Percentiles rank a stretch among this genome's conserved stretches.
Conservation (phyloP, 1,139 yeast genomes). For the Hyphopichia pseudoburtonii region DNA sequence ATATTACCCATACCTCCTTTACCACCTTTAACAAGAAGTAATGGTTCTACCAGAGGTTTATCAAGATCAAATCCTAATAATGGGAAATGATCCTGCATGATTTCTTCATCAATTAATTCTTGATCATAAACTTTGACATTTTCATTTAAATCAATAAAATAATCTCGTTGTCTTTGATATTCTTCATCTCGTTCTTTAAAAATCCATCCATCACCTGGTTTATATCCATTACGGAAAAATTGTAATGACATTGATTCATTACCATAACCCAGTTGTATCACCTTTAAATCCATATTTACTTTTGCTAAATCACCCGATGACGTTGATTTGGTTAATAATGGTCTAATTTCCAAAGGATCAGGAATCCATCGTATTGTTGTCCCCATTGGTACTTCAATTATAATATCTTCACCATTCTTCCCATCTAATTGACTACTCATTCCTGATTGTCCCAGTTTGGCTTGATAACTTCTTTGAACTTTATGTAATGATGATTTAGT, state of each 20-base stretch:
- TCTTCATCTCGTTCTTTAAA: constrained; percentile 75
- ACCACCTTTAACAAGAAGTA: constrained; percentile 80
- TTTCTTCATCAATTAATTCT: constrained; percentile 60
- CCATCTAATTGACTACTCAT: constrained; percentile 81
- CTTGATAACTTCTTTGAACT: constrained; percentile 64
- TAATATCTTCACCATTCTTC: constrained; percentile 70
- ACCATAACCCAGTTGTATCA: constrained; percentile 8
- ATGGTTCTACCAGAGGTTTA: constrained; percentile 62
- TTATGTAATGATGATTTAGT: constrained; percentile 71
- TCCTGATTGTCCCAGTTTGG: constrained; percentile 73
- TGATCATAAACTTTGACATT: constrained; percentile 66
- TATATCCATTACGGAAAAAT: constrained; percentile 56
- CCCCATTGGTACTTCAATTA: constrained; percentile 88
- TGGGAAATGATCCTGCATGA: constrained; percentile 69
- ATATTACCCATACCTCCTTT: constrained; percentile 94
- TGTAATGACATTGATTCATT: constrained; percentile 29
- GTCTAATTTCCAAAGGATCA: constrained; percentile 53
- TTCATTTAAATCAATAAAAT: constrained; percentile 61
- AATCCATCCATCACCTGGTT: constrained; percentile 83
- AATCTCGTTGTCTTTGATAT: constrained; percentile 63
- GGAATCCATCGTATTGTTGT: constrained; percentile 87
- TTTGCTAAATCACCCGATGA: constrained; percentile 26
- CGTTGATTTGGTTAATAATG: too few species aligned
- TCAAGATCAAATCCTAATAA: constrained; percentile 74
- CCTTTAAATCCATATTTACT: constrained; percentile 25